Evolutionary conservation across 2,329 filamentous ascomycete species (phyloP), one percentile per base, ranked within the genome.

Genomic region (Corynespora cassiicola): DNA sequence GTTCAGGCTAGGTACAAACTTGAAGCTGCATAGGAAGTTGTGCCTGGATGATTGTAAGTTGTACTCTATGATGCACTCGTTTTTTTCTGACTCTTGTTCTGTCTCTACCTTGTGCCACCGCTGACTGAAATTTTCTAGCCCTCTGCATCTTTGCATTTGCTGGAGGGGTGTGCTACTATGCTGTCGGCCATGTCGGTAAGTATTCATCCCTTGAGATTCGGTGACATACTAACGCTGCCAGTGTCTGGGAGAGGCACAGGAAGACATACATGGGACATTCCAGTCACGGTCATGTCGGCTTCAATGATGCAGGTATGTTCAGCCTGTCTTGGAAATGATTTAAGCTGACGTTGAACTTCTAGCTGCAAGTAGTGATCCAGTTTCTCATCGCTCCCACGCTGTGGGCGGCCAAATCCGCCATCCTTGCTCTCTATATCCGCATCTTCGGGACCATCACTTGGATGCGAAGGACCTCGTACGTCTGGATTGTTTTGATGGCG

Each of bases 361-460:
- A 40, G 23, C 30, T 30, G 9, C 26, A 32, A 16, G 19, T 29
- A 3, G 22, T 18, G 7, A 37, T 42, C 7, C 25, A 31, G 17
- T 20, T 41, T 18, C 10, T 45, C 2, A 15, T 25, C 14, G 27
- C 27, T 8, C 24, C 38, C 14, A 19, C 38, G 2, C 15, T 45
- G 15, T 45, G 42, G 42, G 31, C 31, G 9, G 32, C 38, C 7
- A 45, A 45, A 35, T 15, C 38, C 2, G 28, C 37, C 12, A 38
- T 45, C 22, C 34, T 42, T n/a, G 30, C 38, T 6, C 30, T 45
- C 3, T 45, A 42, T 16, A 37, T 42, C 28, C 42, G 42, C 7
- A 22, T 45, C 2, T 45, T 45, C 21, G 42, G 38, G 14, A 33
- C 21, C 7, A 29, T 38, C 9, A 26, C 19, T 2, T 45, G 42